phyloP scores from a whole-genome alignment of 768 basidiomycete genomes.

The Amanita rimosa region DNA sequence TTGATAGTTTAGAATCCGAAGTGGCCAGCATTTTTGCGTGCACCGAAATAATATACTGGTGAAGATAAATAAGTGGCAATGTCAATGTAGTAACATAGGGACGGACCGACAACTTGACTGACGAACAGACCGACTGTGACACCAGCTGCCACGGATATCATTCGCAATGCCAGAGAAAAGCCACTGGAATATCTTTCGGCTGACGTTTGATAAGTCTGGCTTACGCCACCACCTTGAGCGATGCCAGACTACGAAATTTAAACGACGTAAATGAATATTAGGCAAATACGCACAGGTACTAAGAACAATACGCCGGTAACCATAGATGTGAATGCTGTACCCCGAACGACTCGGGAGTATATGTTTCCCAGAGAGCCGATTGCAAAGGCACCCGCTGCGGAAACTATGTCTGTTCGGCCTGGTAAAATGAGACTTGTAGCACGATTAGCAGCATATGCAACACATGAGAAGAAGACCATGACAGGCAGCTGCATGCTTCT shows the following conservation, averaged over 20 bases:
- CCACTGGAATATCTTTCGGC: conserved; percentile 66
- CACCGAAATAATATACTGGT: conserved; percentile 61
- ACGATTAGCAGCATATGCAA: conserved; percentile 61
- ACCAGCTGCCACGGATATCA: conserved; percentile 79
- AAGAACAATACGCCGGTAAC: conserved; percentile 89
- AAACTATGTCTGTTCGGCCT: conserved; percentile 61
- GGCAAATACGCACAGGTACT: conserved; percentile 53
- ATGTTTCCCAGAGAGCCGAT: conserved; percentile 73
- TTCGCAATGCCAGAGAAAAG: conserved; percentile 68
- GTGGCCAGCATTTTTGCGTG: conserved; percentile 59
- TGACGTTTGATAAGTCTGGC: conserved; percentile 46
- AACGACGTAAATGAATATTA: not conserved
- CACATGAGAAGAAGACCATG: conserved; percentile 72
- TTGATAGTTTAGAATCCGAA: conserved; percentile 50
- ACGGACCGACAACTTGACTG: conserved; percentile 53
- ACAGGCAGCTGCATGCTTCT: conserved; percentile 61
- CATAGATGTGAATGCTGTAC: conserved; percentile 85
- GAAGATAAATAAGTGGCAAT: not conserved
- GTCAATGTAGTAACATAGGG: not conserved
- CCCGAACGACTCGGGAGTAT: conserved; percentile 66
- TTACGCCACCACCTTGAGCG: conserved; percentile 62
- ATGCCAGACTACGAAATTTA: conserved; percentile 49
- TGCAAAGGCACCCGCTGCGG: conserved; percentile 67
- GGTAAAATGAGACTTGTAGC: conserved; percentile 49
- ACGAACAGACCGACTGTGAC: conserved; percentile 80